Evolutionary conservation across 2,329 filamentous ascomycete species (phyloP), one percentile per base, ranked within the genome.

Genomic region (Sordariomycetes sp.): DNA sequence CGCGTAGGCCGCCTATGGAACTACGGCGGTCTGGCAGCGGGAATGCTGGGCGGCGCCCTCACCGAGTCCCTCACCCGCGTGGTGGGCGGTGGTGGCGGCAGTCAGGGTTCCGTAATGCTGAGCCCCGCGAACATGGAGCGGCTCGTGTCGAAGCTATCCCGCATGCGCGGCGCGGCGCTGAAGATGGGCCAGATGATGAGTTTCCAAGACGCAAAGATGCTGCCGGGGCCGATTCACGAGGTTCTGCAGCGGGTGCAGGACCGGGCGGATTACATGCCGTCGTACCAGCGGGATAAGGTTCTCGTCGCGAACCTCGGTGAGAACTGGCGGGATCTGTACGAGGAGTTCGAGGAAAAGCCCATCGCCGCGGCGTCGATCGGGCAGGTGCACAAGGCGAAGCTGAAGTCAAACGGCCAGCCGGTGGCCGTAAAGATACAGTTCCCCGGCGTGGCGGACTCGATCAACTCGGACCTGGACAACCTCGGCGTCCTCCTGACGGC

Each of bases 401-500:
- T 99, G 22, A 87, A 86, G 65, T 86, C 87, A 3, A 91, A 80
- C 48, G 86, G 87, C 46, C 79, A 86, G 62, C 77, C 79, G 51
- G 94, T 99, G 0, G 94, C 94, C 3, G 92, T 99, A 67, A 99
- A 99, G 72, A 87, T 99, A 11, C 94, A 99, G 71, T 99, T 99
- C 65, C 94, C 94, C 0, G 95, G 95, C 16, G 94, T 99, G 1
- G 90, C 93, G 20, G 87, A 90, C 70, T 97, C 92, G 3, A 99
- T 99, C 70, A 91, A 96, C 71, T 97, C 93, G 1, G 94, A 99
- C 66, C 80, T 99, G 1, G 95, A 90, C 72, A 99, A 99, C 66
- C 80, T 99, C 35, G 90, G 88, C 10, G 81, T 99, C 59, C 85
- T 99, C 1, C 82, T 99, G 14, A 94, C 90, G 6, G 94, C 94